A percentile compares a stretch with the other conserved stretches of the same genome.
Evolutionary conservation across 345 rosid species (phyloP).

Genomic region (Euphorbia lathyris): DNA sequence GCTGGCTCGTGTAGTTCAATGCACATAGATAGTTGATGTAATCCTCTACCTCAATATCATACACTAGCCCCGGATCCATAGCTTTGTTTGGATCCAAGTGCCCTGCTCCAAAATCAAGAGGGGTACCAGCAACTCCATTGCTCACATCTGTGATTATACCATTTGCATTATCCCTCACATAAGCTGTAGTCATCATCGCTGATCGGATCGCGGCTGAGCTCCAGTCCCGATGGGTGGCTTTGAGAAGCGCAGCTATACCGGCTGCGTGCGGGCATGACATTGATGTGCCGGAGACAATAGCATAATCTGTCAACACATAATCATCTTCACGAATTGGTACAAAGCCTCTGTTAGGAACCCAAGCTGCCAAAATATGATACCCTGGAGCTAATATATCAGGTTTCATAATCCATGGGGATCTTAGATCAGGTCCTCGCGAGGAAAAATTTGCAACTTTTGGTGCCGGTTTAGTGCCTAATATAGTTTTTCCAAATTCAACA

Average conservation of each 20-base stretch:
- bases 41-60: conserved; percentile 34
- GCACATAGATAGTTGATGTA: conserved; percentile 37
- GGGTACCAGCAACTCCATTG: conserved; percentile 30
- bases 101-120: conserved; percentile 51
- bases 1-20: conserved; percentile 32
- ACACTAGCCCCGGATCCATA: conserved; percentile 45
- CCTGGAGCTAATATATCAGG: conserved; percentile 51
- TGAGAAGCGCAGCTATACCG: conserved; percentile 38
- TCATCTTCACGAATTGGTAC: conserved; percentile 22
- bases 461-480: conserved; percentile 33
- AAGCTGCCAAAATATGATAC: conserved; percentile 40
- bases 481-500: conserved; percentile 33
- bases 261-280: conserved; percentile 48
- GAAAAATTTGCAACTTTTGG: conserved; percentile 43
- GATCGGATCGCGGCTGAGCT: conserved; percentile 45
- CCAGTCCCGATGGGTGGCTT: conserved; percentile 38
- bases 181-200: conserved; percentile 48
- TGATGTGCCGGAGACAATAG: conserved; percentile 39
- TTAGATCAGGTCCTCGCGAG: conserved; percentile 37
- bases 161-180: conserved; percentile 19
- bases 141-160: conserved; percentile 35
- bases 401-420: conserved; percentile 45
- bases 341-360: conserved; percentile 38
- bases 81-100: conserved; percentile 41
- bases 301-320: conserved; percentile 37